A percentile compares a stretch with the other conserved stretches of the same genome.
phyloP scores from a whole-genome alignment of 441 rosid genomes.

The Populus tomentosa region DNA sequence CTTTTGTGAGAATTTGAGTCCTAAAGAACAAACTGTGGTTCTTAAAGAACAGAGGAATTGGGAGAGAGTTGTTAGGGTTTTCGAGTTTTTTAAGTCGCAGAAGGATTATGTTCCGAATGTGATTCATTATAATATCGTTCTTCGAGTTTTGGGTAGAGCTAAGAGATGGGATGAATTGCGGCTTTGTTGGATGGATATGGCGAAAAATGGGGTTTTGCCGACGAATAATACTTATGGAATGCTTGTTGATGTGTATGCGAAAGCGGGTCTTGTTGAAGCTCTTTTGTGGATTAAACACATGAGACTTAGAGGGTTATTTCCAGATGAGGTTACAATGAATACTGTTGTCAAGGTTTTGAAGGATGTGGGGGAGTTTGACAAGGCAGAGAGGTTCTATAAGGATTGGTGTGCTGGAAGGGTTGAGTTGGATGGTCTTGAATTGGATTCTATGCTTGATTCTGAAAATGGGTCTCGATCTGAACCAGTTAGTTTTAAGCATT shows the following conservation, averaged over 20 bases:
- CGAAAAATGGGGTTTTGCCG: constrained; percentile 59
- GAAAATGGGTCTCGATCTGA: constrained; percentile 36
- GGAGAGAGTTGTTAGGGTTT: constrained; percentile 55
- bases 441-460: constrained; percentile 45
- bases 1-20: constrained; percentile 45
- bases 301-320: constrained; percentile 64
- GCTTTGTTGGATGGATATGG: constrained; percentile 86
- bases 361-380: constrained; percentile 61
- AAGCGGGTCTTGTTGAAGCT: constrained; percentile 82
- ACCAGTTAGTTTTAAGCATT: constrained; percentile 69
- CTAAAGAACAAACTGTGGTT: constrained; percentile 78
- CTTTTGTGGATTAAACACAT: constrained; percentile 90
- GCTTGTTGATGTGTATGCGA: constrained; percentile 91
- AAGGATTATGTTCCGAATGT: constrained; percentile 64
- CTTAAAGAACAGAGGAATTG: constrained; percentile 70
- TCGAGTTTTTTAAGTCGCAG: constrained; percentile 62
- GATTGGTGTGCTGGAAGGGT: constrained; percentile 68
- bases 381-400: constrained; percentile 75
- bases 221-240: constrained; percentile 69
- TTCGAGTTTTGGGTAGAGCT: constrained; percentile 75
- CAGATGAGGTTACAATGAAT: constrained; percentile 80
- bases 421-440: constrained; percentile 61
- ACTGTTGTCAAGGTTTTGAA: constrained; percentile 74
- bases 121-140: constrained; percentile 81
- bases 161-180: constrained; percentile 82